Base-by-base conservation (phyloP, 208 protist genomes). In the Leishmania lainsoni region DNA sequence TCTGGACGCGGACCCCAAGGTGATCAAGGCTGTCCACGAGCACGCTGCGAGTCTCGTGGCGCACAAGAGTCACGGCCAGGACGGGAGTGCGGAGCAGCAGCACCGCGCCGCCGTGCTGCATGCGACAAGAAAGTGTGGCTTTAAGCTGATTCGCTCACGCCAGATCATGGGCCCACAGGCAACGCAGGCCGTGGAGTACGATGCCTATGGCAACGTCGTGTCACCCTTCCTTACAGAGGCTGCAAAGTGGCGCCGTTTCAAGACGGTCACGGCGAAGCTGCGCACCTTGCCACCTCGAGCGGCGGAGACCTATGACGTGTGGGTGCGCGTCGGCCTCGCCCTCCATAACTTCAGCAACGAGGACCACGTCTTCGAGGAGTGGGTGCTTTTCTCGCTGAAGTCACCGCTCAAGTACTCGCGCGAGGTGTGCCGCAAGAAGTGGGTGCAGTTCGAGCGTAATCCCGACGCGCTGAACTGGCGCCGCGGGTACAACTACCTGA, bases 301-400 rank as follows among this genome's bases (percentile, higher is more conserved):
- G 8, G 93, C 93, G 72, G 91, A 92, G 68, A 87, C 81, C 82
- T 95, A 93, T 79, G 93, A 95, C 80, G 77, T 92, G 59, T 96
- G 93, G 92, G 90, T 96, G 22, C 93, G 93, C 35, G 87, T 96
- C 22, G 93, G 93, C 6, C 90, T 96, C 59, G 93, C 93, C 14
- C 88, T 96, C 79, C 93, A 96, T 80, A 96, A 95, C 86, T 95
- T 95, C 80, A 94, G 93, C 82, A 94, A 93, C 84, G 93, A 97
- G 63, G 91, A 95, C 70, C 90, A 94, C 80, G 88, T 94, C 75
- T 95, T 97, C 66, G 93, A 95, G 87, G 89, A 97, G 81, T 97
- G 93, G 93, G 93, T 97, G 77, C 81, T 86, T 22, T 97, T 97
- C 72, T 97, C 93, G 14, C 80, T 95, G 1, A 86, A 88, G 70